Evolutionary conservation across 2,329 filamentous ascomycete species (phyloP), one percentile per base, ranked within the genome.

Genomic region (Laburnicola sp.): DNA sequence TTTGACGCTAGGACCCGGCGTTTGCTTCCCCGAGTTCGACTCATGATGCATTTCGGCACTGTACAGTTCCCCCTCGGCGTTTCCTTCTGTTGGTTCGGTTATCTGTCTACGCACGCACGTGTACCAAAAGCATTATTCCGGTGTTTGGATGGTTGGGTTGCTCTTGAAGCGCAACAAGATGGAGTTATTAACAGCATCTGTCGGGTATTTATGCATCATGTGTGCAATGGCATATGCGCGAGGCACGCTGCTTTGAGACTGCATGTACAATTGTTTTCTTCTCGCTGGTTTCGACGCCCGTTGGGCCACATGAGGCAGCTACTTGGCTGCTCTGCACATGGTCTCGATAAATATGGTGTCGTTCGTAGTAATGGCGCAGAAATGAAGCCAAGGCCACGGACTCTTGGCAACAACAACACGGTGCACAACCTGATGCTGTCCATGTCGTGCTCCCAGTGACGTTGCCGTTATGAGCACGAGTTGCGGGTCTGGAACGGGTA

Each of bases 41-140:
- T 32, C 21, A 16, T 16, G 16, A 16, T 16, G 16, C 16, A 27
- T 28, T 5, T 16, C 16, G 22, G 23, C 42, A 41, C 25, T 25
- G 31, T 35, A 42, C 27, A 42, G 16, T 42, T 3, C 21, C 28
- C 28, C 10, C 10, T 10, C 25, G 5, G 31, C 6, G 22, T 10
- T 36, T 34, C 16, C 22, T 30, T 38, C 31, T 41, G 7, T 41
- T 30, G 16, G 25, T 41, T 22, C 26, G 16, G 16, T 34, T 9
- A 45, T 44, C 32, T 10, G 30, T 45, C 43, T 45, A 34, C 43
- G 16, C 32, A 30, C 16, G 43, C 43, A 45, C 16, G 43, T 45
- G 43, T 45, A 45, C 34, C 43, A 45, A 45, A 45, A 45, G 43
- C 34, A 38, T 45, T 45, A 38, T 44, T 26, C 34, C 26, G 34